Evolutionary conservation across 345 rosid species (phyloP).

Genomic region (Salix brachista): DNA sequence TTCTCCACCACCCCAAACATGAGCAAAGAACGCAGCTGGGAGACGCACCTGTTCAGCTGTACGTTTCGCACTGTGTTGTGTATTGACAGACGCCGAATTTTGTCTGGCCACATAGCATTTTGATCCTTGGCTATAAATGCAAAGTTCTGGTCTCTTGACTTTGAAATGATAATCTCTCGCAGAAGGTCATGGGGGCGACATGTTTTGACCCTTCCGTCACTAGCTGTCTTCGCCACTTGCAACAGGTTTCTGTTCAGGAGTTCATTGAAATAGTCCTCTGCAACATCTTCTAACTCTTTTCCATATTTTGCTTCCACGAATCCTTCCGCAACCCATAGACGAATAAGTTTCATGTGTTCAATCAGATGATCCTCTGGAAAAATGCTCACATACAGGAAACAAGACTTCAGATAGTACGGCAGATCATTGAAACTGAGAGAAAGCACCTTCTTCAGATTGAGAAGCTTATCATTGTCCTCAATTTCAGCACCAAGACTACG

Average conservation of each 20-base stretch:
- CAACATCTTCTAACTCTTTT: not conserved
- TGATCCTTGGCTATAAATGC: slow-evolving; percentile 1
- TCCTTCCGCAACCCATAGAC: slow-evolving; percentile 13
- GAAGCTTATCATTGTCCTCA: not conserved
- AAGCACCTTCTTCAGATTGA: not conserved
- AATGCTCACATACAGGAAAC: not conserved
- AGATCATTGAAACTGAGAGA: slow-evolving; percentile 10
- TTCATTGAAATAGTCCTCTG: not conserved
- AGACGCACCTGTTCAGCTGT: not conserved
- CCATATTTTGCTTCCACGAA: slow-evolving; percentile 2
- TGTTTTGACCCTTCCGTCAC: slow-evolving; percentile 7
- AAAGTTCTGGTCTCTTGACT: slow-evolving; percentile 10
- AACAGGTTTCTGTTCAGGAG: slow-evolving; percentile 13
- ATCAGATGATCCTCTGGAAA: slow-evolving; percentile 1
- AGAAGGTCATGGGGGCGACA: slow-evolving; percentile 6
- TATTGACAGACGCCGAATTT: slow-evolving; percentile 11
- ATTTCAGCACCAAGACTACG: slow-evolving; percentile 3
- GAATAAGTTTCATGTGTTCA: not conserved
- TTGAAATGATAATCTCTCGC: not conserved
- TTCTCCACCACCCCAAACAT: slow-evolving; percentile 18
- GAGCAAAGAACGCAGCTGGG: slow-evolving; percentile 19
- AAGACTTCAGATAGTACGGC: slow-evolving; percentile 1
- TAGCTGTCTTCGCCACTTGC: not conserved
- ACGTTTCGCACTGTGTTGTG: slow-evolving; percentile 4
- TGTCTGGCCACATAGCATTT: not conserved